A percentile compares a stretch with the other conserved stretches of the same genome.
Evolutionary conservation across 1,139 yeast species (phyloP).

Genomic region (Blastobotrys proliferans): DNA sequence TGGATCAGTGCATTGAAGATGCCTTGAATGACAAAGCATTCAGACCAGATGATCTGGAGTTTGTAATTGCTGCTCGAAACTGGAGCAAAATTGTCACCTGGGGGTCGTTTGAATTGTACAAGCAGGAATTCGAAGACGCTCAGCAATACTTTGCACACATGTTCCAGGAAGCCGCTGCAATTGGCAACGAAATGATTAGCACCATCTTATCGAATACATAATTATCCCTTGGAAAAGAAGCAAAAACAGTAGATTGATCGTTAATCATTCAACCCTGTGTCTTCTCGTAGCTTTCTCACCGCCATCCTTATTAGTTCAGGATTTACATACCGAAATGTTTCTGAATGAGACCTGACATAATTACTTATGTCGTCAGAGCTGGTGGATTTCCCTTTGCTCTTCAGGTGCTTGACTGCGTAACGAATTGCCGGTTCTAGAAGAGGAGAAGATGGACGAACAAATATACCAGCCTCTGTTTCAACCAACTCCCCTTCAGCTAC

Average conservation of each 20-base stretch:
- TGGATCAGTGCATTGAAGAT: constrained; percentile 75
- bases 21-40: constrained; percentile 65
- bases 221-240: background rate
- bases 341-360: too few relatives aligned
- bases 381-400: too few relatives aligned
- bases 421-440: background rate
- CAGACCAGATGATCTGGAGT: constrained; percentile 78
- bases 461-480: background rate
- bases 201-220: constrained; percentile 49
- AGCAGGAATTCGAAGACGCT: constrained; percentile 66
- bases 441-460: background rate
- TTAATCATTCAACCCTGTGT: too few relatives aligned
- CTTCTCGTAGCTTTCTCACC: too few relatives aligned
- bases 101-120: constrained; percentile 73
- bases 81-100: constrained; percentile 83
- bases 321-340: too few relatives aligned
- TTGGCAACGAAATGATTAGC: constrained; percentile 95
- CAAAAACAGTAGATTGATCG: background rate
- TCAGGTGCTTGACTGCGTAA: too few relatives aligned
- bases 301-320: too few relatives aligned
- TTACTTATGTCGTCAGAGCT: too few relatives aligned
- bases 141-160: constrained; percentile 80
- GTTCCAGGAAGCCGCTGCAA: constrained; percentile 80
- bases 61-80: constrained; percentile 37
- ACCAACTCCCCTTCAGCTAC: background rate